Base-by-base conservation (phyloP, 208 protist species). In the Leptomonas pyrrhocoris region DNA sequence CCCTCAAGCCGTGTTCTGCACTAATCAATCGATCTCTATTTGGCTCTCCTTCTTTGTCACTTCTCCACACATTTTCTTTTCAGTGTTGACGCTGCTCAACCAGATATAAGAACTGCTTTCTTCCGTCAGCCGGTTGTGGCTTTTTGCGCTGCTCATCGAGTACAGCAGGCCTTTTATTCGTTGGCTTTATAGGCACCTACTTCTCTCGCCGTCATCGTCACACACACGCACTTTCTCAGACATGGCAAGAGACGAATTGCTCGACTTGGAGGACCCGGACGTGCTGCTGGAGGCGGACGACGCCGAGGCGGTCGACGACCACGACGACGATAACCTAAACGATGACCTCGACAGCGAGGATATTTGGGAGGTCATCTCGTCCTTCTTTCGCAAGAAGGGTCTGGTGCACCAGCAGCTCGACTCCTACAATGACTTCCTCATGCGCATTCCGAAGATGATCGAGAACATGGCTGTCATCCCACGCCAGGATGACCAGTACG, bases 361-460 rank as follows among this genome's bases (percentile, higher is more conserved):
- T 64, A 91, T 96, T 42, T 99, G 98, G 98, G 77, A 89, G 49
- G 90, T 99, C 54, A 99, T 99, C 64, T 91, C 79, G 5, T 90
- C 97, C n/a, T 99, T 98, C 73, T 99, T 99, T 70, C 81, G 97
- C 15, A 89, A 98, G 66, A 99, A 99, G 80, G 97, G 97, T 19
- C 92, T 99, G 8, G 98, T 99, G 31, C 93, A 97, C 67, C 99
- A 99, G 87, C 99, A 99, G 90, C 85, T 99, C 8, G 98, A 99
- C 75, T 99, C 98, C 27, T 99, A 99, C 85, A 98, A 99, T 79
- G 88, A 98, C 55, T 99, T 99, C 70, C 79, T 96, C 53, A 80
- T 91, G 68, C 91, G 89, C 67, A 94, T 93, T 59, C 85, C 90
- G 0, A 83, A 84, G 62, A 95, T 93, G 90, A 82, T 90, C 34